Evolutionary conservation across 805 yeast species (phyloP), one percentile per base, ranked within the genome.

Genomic region (Kluyveromyces siamensis): DNA sequence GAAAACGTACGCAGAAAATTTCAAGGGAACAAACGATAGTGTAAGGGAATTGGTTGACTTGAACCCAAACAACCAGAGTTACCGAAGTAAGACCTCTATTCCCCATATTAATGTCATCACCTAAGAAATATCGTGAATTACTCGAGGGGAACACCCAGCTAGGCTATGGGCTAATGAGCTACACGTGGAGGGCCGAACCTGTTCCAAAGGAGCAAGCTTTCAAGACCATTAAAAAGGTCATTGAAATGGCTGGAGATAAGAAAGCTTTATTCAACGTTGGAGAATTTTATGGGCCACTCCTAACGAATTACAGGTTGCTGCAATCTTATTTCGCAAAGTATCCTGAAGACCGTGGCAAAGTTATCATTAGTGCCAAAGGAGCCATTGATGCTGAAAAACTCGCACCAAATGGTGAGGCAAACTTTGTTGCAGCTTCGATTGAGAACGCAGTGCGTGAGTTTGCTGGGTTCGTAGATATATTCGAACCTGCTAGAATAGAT

Each of bases 111-210:
- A 43, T 43, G 45, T 38, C 27, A 33, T 33, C 38, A 10, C 39
- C 45, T 14, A 17, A 17, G 8, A 8, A 33, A 8, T 43, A 43
- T 27, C 45, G 45, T 36, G 7, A 21, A 8, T n/a, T 11, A 18
- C 25, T 43, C 14, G 8, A 16, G 41, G 27, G 42, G 2, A 49
- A 52, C 16, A 41, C 60, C 16, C 44, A 48, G 17, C 56, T 61
- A 42, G 96, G 96, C 41, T 80, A 76, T 55, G 96, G 96, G 41
- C 73, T 87, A 53, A 87, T 89, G 96, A 77, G 84, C 48, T 72
- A 86, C 62, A 85, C 96, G 1, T 80, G 86, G 87, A 72, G 74
- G 38, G 76, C 82, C 0, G 62, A 57, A 0, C 87, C 87, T 35
- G 64, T 75, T 35, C 74, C 83, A 8, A 63, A 72, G 46, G 79